A percentile compares a stretch with the other conserved stretches of the same genome.
phyloP scores from a whole-genome alignment of 176 grass and related monocot species.

The Phoenix dactylifera region DNA sequence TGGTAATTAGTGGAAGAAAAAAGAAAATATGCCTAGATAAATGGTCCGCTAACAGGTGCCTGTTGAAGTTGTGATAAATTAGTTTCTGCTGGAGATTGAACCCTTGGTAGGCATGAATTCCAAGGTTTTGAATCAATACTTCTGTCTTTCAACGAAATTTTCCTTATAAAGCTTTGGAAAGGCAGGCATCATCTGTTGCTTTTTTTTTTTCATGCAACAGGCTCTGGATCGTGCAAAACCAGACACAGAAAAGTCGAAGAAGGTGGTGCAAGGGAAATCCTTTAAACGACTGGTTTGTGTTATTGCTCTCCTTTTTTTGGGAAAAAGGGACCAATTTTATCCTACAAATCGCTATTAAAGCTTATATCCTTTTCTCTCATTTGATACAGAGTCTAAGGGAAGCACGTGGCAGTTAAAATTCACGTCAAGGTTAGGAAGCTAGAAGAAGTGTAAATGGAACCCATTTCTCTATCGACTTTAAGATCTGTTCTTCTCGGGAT shows the following conservation, averaged over 20 bases:
- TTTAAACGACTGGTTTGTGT: slow-evolving; percentile 64
- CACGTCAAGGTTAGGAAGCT: background rate
- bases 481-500: background rate
- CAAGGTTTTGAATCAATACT: background rate
- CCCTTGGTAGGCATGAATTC: too few species aligned
- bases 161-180: background rate
- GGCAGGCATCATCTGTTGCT: background rate
- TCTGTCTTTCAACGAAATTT: background rate
- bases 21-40: too few species aligned
- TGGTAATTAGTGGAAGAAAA: too few species aligned
- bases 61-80: too few species aligned
- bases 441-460: background rate
- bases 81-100: too few species aligned
- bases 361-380: background rate
- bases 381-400: slow-evolving; percentile 44
- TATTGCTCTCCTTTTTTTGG: background rate
- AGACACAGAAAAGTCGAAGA: slow-evolving; percentile 78
- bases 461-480: too few species aligned
- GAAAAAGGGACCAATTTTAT: background rate
- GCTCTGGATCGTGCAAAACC: slow-evolving; percentile 89
- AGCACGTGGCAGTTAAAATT: slow-evolving; percentile 19
- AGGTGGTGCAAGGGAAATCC: slow-evolving; percentile 50
- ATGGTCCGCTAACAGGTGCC: too few species aligned
- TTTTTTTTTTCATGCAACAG: slow-evolving; percentile 21
- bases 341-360: background rate